Conservation (phyloP, 2,329 filamentous ascomycete genomes). For the Beauveria sp. region DNA sequence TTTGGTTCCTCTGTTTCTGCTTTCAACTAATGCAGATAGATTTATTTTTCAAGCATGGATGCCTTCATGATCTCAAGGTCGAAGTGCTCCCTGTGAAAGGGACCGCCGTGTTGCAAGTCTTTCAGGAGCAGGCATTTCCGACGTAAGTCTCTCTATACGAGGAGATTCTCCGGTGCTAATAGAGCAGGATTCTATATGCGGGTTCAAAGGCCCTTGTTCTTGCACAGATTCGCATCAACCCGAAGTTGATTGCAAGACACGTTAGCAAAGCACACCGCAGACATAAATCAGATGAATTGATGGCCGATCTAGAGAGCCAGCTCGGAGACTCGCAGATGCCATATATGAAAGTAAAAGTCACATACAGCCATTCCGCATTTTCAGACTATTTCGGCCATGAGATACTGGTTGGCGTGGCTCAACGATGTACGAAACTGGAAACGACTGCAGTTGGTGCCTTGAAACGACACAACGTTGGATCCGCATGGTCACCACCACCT, state of each 20-base stretch:
- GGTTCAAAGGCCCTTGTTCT: constrained; percentile 41
- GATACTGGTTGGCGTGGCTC: constrained; percentile 25
- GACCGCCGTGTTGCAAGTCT: constrained; percentile 36
- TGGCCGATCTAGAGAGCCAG: constrained; percentile 50
- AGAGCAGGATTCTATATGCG: constrained; percentile 30
- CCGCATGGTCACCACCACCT: constrained; percentile 43
- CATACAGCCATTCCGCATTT: constrained; percentile 51
- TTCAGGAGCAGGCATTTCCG: constrained; percentile 36
- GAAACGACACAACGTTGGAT: constrained; percentile 38
- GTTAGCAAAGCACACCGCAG: constrained; percentile 19
- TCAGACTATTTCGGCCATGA: constrained; percentile 23
- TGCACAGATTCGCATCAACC: constrained; percentile 33
- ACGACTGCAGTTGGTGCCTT: constrained; percentile 46
- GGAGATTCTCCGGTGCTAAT: background rate
- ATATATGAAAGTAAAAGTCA: constrained; percentile 45
- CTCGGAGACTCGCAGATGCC: constrained; percentile 40
- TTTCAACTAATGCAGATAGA: constrained; percentile 18
- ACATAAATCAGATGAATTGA: constrained; percentile 45
- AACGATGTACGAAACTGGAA: constrained; percentile 40
- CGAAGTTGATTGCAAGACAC: constrained; percentile 7
- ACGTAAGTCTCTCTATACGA: constrained; percentile 25
- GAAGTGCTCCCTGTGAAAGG: constrained; percentile 35
- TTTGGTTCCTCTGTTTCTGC: background rate
- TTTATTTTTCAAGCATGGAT: constrained; percentile 33
- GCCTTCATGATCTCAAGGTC: constrained; percentile 40